Evolutionary conservation across 2,329 filamentous ascomycete genomes (phyloP).

Genomic region (Sordariomycetes sp.): DNA sequence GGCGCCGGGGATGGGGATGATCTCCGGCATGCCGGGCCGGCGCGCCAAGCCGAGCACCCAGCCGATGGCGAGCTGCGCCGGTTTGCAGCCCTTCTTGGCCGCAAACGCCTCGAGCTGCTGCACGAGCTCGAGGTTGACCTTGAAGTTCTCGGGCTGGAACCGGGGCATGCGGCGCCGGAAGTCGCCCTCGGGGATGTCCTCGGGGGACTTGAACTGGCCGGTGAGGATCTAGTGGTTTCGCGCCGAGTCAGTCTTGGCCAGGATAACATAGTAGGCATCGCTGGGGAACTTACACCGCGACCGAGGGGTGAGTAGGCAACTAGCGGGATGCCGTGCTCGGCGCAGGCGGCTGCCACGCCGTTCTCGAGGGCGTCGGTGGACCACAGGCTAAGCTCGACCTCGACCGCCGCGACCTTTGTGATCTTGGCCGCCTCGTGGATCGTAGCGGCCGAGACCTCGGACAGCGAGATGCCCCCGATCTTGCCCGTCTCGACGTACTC

Average conservation of each 20-base stretch:
- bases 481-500: constrained; percentile 41
- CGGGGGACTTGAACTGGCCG: constrained; percentile 36
- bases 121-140: constrained; percentile 53
- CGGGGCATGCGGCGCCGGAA: constrained; percentile 36
- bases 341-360: constrained; percentile 42
- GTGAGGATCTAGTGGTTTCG: constrained; percentile 31
- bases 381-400: constrained; percentile 44
- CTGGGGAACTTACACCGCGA: constrained; percentile 27
- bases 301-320: constrained; percentile 65
- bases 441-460: constrained; percentile 37
- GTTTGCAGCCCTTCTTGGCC: constrained; percentile 45
- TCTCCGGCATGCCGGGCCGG: constrained; percentile 39
- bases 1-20: constrained; percentile 59
- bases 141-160: constrained; percentile 53
- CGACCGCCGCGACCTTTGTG: constrained; percentile 34
- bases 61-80: constrained; percentile 54
- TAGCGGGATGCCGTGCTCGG: constrained; percentile 56
- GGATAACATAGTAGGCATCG: not conserved
- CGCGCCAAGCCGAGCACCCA: constrained; percentile 46
- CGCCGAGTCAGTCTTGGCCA: not conserved
- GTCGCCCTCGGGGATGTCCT: constrained; percentile 46
- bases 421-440: constrained; percentile 34
- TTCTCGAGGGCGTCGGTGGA: constrained; percentile 35
- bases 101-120: constrained; percentile 46
- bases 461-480: constrained; percentile 38